phyloP scores from a whole-genome alignment of 2,329 filamentous ascomycete genomes.

The Alternaria arbusti region DNA sequence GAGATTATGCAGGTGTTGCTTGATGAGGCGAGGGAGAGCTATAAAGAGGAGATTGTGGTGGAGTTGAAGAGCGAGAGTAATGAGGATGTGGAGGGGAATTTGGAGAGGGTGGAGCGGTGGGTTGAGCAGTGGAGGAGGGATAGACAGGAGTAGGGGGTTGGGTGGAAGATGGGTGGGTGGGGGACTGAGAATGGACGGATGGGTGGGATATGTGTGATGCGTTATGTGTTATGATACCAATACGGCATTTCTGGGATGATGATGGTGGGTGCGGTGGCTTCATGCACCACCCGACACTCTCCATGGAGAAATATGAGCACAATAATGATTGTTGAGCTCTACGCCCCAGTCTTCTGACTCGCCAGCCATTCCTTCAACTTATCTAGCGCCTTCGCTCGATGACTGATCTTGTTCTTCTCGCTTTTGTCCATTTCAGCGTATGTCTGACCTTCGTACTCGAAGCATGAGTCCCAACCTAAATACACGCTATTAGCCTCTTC shows the following conservation, averaged over 20 bases:
- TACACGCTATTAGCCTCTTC: slow-evolving; percentile 1
- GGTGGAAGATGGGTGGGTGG: neutral
- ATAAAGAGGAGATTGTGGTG: slow-evolving; percentile 85
- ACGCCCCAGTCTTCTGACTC: slow-evolving; percentile 42
- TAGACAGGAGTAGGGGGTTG: slow-evolving; percentile 49
- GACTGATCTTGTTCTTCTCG: slow-evolving; percentile 91
- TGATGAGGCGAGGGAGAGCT: slow-evolving; percentile 87
- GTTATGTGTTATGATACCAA: slow-evolving; percentile 1
- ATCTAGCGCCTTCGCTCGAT: slow-evolving; percentile 83
- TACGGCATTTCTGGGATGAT: neutral
- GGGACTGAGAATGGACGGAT: neutral
- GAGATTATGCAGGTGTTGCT: slow-evolving; percentile 97
- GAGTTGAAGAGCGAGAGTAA: slow-evolving; percentile 84
- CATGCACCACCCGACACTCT: neutral
- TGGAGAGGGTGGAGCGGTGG: slow-evolving; percentile 85
- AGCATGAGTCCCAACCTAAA: slow-evolving; percentile 92
- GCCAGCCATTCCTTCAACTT: slow-evolving; percentile 86
- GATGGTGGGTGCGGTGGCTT: neutral
- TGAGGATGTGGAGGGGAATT: slow-evolving; percentile 87
- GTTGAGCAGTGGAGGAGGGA: slow-evolving; percentile 80
- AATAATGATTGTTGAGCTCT: neutral
- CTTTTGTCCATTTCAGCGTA: slow-evolving; percentile 93
- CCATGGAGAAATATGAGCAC: neutral
- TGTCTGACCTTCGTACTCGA: slow-evolving; percentile 88
- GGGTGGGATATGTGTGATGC: neutral